A percentile compares a stretch with the other conserved stretches of the same genome.
Evolutionary conservation across 192 early-diverging fungal species (phyloP).

Genomic region (Linnemannia hyalina): DNA sequence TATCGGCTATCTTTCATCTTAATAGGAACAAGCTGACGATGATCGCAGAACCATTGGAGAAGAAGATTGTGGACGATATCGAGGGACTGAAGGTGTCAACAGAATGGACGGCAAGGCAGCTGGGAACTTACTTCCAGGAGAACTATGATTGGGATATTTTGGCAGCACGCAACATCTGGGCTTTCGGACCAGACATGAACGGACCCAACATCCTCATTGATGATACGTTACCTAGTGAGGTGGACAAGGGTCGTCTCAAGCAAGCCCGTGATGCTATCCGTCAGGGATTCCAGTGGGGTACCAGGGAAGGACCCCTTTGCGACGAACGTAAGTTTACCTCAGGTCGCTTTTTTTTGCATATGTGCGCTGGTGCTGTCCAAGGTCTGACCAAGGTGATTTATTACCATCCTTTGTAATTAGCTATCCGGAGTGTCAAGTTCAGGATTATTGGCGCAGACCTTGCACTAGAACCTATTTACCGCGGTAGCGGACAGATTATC

Average conservation of each 20-base stretch:
- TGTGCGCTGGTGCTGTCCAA: background rate
- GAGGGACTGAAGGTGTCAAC: conserved; percentile 80
- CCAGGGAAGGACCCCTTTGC: conserved; percentile 94
- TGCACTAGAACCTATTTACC: conserved; percentile 88
- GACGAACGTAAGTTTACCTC: conserved; percentile 86
- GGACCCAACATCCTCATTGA: conserved; percentile 96
- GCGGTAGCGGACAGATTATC: conserved; percentile 97
- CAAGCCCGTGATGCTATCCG: conserved; percentile 87
- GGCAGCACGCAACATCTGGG: conserved; percentile 95
- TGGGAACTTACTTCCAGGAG: conserved; percentile 85
- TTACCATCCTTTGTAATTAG: conserved; percentile 51
- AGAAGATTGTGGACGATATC: conserved; percentile 93
- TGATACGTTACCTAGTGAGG: conserved; percentile 95
- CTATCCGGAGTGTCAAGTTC: conserved; percentile 96
- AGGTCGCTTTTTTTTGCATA: background rate
- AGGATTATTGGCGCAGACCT: conserved; percentile 89
- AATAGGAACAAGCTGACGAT: conserved; percentile 94
- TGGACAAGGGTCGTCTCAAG: conserved; percentile 85
- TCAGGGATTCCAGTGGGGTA: conserved; percentile 99
- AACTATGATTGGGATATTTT: conserved; percentile 96
- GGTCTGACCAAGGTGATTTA: background rate
- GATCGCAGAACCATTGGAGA: conserved; percentile 95
- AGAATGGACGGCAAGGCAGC: conserved; percentile 78
- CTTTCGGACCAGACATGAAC: conserved; percentile 94
- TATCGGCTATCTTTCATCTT: background rate